phyloP scores from a whole-genome alignment of 768 basidiomycete species.

The Butyriboletus loyo region DNA sequence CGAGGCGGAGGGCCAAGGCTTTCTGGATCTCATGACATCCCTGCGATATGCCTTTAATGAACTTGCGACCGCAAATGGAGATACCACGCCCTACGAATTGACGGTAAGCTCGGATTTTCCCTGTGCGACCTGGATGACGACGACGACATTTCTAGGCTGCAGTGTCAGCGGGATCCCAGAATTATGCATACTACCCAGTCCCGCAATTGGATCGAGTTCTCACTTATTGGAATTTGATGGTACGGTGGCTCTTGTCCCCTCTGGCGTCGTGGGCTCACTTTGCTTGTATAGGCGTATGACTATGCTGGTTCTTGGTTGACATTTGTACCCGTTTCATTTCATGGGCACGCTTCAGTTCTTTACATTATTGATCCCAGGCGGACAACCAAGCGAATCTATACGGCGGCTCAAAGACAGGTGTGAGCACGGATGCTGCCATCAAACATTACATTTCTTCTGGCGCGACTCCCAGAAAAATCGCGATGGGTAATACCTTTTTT shows the following conservation, averaged over 20 bases:
- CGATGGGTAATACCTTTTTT: slow-evolving; percentile 45
- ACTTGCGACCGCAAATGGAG: slow-evolving; percentile 58
- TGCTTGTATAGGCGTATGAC: slow-evolving; percentile 54
- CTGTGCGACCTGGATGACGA: neutral
- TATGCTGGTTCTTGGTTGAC: slow-evolving; percentile 77
- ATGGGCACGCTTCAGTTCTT: neutral
- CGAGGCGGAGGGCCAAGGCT: slow-evolving; percentile 57
- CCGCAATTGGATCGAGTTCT: slow-evolving; percentile 63
- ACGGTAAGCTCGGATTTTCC: slow-evolving; percentile 33
- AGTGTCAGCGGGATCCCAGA: slow-evolving; percentile 58
- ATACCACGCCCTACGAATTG: slow-evolving; percentile 55
- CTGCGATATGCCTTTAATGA: slow-evolving; percentile 61
- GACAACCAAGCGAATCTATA: slow-evolving; percentile 69
- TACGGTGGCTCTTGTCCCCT: slow-evolving; percentile 16
- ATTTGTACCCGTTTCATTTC: slow-evolving; percentile 40
- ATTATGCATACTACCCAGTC: slow-evolving; percentile 57
- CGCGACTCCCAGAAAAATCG: slow-evolving; percentile 62
- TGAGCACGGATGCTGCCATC: slow-evolving; percentile 67
- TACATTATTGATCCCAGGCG: slow-evolving; percentile 24
- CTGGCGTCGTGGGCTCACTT: neutral
- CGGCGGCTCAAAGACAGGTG: slow-evolving; percentile 56
- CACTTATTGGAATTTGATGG: slow-evolving; percentile 84
- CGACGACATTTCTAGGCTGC: slow-evolving; percentile 39
- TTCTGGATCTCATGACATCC: slow-evolving; percentile 60
- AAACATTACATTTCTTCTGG: slow-evolving; percentile 58